Base-by-base conservation (phyloP, 2,329 filamentous ascomycete species). In the Bipolaris cookei region DNA sequence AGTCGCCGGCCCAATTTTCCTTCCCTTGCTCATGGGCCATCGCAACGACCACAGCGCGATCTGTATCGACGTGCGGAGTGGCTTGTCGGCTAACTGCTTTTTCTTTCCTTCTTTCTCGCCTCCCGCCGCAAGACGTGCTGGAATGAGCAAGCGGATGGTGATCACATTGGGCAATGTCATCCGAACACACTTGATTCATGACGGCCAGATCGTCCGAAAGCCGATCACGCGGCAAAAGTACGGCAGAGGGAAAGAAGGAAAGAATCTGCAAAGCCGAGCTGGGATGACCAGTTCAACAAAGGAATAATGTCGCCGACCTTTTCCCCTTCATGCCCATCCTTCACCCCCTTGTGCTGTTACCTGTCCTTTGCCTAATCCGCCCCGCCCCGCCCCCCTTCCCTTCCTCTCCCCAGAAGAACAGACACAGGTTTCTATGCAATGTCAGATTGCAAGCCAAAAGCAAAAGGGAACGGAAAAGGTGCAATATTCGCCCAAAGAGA, bases 201-300 rank as follows among this genome's bases (percentile, higher is more conserved):
- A 57, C 51, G 50, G 43, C 7, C 21, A 11, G 21, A 32, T 38
- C 43, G 6, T 45, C 53, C 42, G 18, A 20, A 28, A 23, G 35
- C 18, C 25, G 20, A 43, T 39, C 39, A 20, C 32, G 16, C 55
- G 56, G 59, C 53, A 54, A 60, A 50, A 52, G 45, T 35, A 54
- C 56, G 56, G 45, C 49, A 51, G 46, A 44, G 32, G 20, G 18
- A 30, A 21, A 23, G 16, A 51, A 51, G 39, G 43, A 54, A 54
- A 28, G 52, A 54, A 57, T 57, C 53, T 57, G 50, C 57, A 46
- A 35, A 20, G 35, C 37, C 37, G 16, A 28, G 49, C 55, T 23
- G 16, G 44, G 45, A 55, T 54, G 35, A 47, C 47, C 47, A 50
- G 43, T 35, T 49, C 54, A 58, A 58, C 51, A 54, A 54, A 53